Percentiles rank a stretch among this genome's conserved stretches.
Evolutionary conservation across 192 early-diverging fungal species (phyloP).

Genomic region (Entophlyctis luteolus): DNA sequence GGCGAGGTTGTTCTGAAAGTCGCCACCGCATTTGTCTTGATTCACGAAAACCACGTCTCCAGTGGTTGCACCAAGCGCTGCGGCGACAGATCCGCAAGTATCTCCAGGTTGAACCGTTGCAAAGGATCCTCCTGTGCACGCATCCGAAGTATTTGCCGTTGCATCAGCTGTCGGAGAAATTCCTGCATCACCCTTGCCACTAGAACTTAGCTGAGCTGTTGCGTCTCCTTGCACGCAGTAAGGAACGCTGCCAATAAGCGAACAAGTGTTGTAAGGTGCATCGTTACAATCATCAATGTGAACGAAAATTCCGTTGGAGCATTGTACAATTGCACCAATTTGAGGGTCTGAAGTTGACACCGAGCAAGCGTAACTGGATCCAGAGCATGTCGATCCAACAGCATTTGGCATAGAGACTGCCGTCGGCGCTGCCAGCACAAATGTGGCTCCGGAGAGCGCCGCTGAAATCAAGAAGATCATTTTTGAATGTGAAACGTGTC

Average conservation of each 20-base stretch:
- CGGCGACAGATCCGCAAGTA: background rate
- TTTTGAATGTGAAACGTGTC: too few species aligned
- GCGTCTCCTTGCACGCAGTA: background rate
- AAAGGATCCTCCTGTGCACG: too few species aligned
- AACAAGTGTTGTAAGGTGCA: background rate
- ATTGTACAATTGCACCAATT: background rate
- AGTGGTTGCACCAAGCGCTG: background rate
- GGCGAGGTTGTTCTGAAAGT: background rate
- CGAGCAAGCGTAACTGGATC: background rate
- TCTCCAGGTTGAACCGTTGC: background rate
- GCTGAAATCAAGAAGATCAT: too few species aligned
- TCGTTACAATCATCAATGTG: background rate
- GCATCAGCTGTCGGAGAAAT: too few species aligned
- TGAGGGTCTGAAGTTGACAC: background rate
- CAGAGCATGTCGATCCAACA: background rate
- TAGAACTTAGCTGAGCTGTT: too few species aligned
- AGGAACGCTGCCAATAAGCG: background rate
- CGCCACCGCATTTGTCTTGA: constrained; percentile 15
- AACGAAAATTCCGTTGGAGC: background rate
- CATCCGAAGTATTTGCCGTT: too few species aligned
- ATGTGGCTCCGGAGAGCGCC: too few species aligned
- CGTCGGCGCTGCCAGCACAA: too few species aligned
- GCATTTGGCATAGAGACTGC: too few species aligned
- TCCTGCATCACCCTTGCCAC: too few species aligned
- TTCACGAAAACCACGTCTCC: constrained; percentile 9